phyloP scores from a whole-genome alignment of 2,329 filamentous ascomycete species.

The Pseudogymnoascus sp. region DNA sequence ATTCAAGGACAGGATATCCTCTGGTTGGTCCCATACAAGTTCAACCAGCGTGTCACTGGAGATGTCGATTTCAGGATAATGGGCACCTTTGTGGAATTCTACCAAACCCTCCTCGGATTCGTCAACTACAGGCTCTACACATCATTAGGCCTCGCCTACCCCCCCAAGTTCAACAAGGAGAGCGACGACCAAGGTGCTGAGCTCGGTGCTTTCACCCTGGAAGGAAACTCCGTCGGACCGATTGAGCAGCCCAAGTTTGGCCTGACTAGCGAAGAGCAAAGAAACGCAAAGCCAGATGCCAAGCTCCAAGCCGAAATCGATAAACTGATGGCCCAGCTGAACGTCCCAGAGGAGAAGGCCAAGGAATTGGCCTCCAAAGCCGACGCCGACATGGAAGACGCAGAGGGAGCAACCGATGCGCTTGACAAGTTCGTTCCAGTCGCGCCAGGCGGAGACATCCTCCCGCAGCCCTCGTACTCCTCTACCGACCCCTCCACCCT shows the following conservation, averaged over 20 bases:
- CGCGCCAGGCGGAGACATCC: slow-evolving; percentile 74
- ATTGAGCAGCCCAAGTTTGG: slow-evolving; percentile 46
- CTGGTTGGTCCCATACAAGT: slow-evolving; percentile 96
- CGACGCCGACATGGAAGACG: slow-evolving; percentile 30
- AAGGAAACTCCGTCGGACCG: slow-evolving; percentile 59
- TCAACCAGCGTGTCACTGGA: slow-evolving; percentile 87
- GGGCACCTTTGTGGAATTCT: slow-evolving; percentile 98
- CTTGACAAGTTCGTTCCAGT: slow-evolving; percentile 90
- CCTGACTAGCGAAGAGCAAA: slow-evolving; percentile 39
- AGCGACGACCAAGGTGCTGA: slow-evolving; percentile 88
- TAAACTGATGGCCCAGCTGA: slow-evolving; percentile 61
- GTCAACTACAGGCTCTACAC: slow-evolving; percentile 95
- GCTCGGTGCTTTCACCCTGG: slow-evolving; percentile 81
- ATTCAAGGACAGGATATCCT: slow-evolving; percentile 95
- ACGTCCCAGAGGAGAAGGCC: slow-evolving; percentile 40
- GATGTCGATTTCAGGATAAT: slow-evolving; percentile 99
- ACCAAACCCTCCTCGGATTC: slow-evolving; percentile 91
- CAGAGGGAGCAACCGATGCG: slow-evolving; percentile 47
- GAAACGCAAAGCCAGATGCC: slow-evolving; percentile 47
- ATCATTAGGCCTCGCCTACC: slow-evolving; percentile 83
- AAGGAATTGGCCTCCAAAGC: slow-evolving; percentile 37
- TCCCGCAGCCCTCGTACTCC: slow-evolving; percentile 67
- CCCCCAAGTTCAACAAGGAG: slow-evolving; percentile 80
- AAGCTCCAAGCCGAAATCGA: slow-evolving; percentile 59
- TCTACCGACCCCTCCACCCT: slow-evolving; percentile 64